Evolutionary conservation across 139 green algal species (phyloP).

Genomic region (Chlorella sp.): DNA sequence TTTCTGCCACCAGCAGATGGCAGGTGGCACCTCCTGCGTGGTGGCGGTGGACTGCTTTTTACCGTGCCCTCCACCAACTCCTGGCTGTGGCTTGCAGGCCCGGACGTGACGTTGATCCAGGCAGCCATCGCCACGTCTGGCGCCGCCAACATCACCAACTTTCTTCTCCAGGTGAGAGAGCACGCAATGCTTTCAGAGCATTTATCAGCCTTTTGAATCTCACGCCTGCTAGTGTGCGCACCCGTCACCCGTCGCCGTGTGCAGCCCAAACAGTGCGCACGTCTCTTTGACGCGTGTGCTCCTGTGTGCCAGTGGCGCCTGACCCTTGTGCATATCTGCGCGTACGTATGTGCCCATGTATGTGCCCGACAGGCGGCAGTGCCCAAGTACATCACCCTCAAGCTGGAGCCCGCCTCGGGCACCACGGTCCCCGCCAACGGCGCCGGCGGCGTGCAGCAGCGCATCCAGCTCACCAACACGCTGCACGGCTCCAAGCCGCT

Average conservation of each 20-base stretch:
- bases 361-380: constrained; percentile 1
- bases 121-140: constrained; percentile 65
- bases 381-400: not conserved
- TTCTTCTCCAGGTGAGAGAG: constrained; percentile 80
- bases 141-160: constrained; percentile 53
- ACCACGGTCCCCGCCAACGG: not conserved
- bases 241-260: constrained; percentile 3
- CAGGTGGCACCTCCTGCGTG: not conserved
- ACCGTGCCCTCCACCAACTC: not conserved
- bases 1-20: no score
- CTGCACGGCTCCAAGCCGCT: constrained; percentile 21
- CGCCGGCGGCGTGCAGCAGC: not conserved
- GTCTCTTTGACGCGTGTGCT: not conserved
- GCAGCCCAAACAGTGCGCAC: not conserved
- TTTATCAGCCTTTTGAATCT: no score
- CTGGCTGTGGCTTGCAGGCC: not conserved
- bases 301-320: not conserved
- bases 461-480: not conserved
- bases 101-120: constrained; percentile 48
- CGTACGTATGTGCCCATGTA: no score
- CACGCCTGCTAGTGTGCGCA: not conserved
- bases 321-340: not conserved
- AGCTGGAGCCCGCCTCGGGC: not conserved
- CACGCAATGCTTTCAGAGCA: no score
- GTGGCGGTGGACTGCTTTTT: not conserved